Percentiles rank a stretch among this genome's conserved stretches.
Evolutionary conservation across 2,329 filamentous ascomycete species (phyloP).

Genomic region (Colletotrichum phormii): DNA sequence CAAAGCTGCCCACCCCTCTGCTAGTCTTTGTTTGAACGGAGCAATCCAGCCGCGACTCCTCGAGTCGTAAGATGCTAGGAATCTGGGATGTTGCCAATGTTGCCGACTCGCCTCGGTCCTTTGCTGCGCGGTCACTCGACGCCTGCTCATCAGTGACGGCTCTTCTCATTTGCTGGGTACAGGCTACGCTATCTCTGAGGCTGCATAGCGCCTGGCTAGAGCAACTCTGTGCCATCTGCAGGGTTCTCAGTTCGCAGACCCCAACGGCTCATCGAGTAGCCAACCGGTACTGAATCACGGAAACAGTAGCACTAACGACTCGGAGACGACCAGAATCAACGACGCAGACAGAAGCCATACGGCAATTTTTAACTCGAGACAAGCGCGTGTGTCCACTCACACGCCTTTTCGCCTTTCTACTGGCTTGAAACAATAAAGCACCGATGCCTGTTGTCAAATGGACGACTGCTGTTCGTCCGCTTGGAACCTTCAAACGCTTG

Average conservation of each 20-base stretch:
- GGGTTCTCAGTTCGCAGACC: not conserved
- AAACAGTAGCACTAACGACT: not conserved
- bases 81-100: not conserved
- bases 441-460: not conserved
- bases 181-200: not conserved
- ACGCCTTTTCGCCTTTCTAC: not conserved
- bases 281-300: no score
- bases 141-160: not conserved
- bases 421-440: not conserved
- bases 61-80: not conserved
- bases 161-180: not conserved
- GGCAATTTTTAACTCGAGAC: not conserved
- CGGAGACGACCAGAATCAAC: not conserved
- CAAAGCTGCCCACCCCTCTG: not conserved
- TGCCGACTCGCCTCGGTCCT: not conserved
- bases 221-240: not conserved
- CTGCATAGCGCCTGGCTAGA: not conserved
- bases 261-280: not conserved
- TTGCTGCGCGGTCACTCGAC: not conserved
- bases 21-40: not conserved
- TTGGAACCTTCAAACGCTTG: conserved; percentile 4
- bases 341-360: not conserved
- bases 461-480: conserved; percentile 1
- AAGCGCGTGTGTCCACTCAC: not conserved
- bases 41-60: not conserved